Conservation (phyloP, 169 alveolate species). For the Plasmodium cynomolgi region DNA sequence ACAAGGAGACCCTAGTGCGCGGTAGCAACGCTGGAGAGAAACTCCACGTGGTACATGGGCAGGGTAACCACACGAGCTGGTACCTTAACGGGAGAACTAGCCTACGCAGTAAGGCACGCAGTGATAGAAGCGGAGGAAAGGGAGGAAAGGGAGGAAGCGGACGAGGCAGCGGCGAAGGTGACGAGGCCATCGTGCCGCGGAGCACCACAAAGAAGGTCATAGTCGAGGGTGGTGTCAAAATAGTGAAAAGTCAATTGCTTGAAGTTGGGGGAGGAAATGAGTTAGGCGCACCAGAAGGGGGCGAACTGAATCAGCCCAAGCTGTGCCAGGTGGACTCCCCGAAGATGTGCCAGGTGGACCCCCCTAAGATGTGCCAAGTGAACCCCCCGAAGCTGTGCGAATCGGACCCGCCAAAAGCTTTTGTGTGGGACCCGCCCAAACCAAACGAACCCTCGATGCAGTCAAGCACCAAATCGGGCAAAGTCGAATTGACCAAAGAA, state of each 20-base stretch:
- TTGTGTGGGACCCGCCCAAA: neutral
- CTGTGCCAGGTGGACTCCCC: neutral
- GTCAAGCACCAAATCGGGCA: neutral
- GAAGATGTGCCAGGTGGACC: neutral
- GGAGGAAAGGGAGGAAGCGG: neutral
- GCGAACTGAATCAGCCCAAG: neutral
- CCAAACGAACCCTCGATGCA: neutral
- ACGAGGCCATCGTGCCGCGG: neutral
- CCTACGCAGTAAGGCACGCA: neutral
- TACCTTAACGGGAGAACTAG: neutral
- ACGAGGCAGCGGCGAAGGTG: neutral
- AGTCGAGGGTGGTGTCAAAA: neutral
- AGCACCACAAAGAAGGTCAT: neutral
- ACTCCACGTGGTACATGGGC: neutral
- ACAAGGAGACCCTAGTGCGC: neutral
- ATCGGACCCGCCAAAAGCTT: neutral
- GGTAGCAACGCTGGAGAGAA: neutral
- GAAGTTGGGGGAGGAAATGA: neutral
- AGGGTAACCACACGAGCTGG: neutral
- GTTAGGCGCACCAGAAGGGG: neutral
- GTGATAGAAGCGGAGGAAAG: neutral
- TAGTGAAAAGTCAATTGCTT: neutral
- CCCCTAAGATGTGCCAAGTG: neutral
- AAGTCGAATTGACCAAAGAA: slow-evolving; percentile 21
- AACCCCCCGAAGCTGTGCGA: neutral